These are phyloP conservation scores for Darksidea phi DNA, from an alignment of 495 filamentous ascomycete genomes.

Conservation along the genomic window DNA sequence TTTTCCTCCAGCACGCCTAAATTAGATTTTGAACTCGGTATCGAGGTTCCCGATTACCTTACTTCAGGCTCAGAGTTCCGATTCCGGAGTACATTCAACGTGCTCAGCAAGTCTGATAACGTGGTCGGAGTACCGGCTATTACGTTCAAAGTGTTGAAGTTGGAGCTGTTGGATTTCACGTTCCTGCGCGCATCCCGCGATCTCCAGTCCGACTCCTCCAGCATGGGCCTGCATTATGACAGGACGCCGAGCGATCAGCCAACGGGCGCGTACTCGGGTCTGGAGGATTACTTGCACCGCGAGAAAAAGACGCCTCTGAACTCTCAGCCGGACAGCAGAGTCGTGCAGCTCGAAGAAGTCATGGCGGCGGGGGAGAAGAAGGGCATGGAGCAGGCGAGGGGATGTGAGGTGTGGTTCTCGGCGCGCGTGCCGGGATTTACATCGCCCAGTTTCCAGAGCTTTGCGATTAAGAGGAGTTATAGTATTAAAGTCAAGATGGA, in stretches of 20 bases:
- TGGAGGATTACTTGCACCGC: not conserved
- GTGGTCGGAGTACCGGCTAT: conserved; percentile 15
- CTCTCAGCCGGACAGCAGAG: conserved; percentile 9
- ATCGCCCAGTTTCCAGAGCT: conserved; percentile 24
- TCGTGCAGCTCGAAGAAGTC: conserved; percentile 14
- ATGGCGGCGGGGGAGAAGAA: not conserved
- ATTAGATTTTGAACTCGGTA: conserved; percentile 19
- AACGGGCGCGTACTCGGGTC: too few relatives aligned
- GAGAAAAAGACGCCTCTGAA: conserved; percentile 24
- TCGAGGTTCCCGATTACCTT: conserved; percentile 23
- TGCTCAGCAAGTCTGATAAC: conserved; percentile 5
- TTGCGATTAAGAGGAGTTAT: conserved; percentile 24
- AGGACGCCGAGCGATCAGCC: not conserved
- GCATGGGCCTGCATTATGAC: not conserved
- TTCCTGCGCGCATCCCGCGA: conserved; percentile 28
- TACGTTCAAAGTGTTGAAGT: conserved; percentile 12
- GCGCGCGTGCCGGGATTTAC: conserved; percentile 20
- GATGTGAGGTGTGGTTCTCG: conserved; percentile 20
- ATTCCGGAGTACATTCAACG: conserved; percentile 12
- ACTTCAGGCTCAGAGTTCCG: conserved; percentile 16
- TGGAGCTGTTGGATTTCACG: conserved; percentile 26
- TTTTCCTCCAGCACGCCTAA: conserved; percentile 23
- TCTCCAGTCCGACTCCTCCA: conserved; percentile 6
- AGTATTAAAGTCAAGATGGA: conserved; percentile 26
- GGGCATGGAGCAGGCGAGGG: conserved; percentile 12